These are phyloP conservation scores for Ophiostoma angusticollis DNA, from an alignment of 2,329 filamentous ascomycete species.

Conservation along the genomic window DNA sequence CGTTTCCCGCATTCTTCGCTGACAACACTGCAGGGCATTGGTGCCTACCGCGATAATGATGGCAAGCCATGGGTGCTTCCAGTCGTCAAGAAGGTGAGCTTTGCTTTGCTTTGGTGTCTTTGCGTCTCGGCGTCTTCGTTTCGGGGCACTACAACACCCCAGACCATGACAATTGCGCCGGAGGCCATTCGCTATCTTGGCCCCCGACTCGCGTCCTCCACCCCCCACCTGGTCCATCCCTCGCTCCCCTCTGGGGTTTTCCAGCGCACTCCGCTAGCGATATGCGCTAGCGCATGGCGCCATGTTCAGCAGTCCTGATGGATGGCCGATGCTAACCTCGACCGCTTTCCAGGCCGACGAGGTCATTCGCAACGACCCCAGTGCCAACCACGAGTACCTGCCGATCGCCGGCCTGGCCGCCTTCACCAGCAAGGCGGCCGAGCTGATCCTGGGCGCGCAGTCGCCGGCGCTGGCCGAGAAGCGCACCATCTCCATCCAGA, in stretches of 20 bases:
- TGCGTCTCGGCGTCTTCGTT: slow-evolving; percentile 3
- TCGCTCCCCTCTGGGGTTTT: too few relatives aligned
- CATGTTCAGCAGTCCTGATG: too few relatives aligned
- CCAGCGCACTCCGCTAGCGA: too few relatives aligned
- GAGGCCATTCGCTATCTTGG: slow-evolving; percentile 10
- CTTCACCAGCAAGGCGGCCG: slow-evolving; percentile 82
- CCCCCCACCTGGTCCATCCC: not conserved
- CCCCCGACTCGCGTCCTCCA: not conserved
- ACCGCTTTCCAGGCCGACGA: slow-evolving; percentile 61
- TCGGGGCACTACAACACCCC: slow-evolving; percentile 3
- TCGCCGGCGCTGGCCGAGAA: slow-evolving; percentile 77
- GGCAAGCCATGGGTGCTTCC: slow-evolving; percentile 96
- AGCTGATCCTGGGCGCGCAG: slow-evolving; percentile 69
- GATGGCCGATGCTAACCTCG: slow-evolving; percentile 8
- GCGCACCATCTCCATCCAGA: slow-evolving; percentile 71
- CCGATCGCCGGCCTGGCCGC: slow-evolving; percentile 80
- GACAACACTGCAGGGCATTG: slow-evolving; percentile 45
- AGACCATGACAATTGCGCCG: slow-evolving; percentile 9
- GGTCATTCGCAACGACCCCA: slow-evolving; percentile 73
- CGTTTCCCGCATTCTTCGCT: slow-evolving; percentile 14
- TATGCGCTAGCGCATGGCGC: slow-evolving; percentile 2
- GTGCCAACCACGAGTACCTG: slow-evolving; percentile 95
- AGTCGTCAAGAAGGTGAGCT: slow-evolving; percentile 81
- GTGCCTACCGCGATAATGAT: slow-evolving; percentile 87
- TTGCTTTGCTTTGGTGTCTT: slow-evolving; percentile 5